Base-by-base conservation (phyloP, 495 filamentous ascomycete genomes). In the Lasiosphaeris hirsuta region DNA sequence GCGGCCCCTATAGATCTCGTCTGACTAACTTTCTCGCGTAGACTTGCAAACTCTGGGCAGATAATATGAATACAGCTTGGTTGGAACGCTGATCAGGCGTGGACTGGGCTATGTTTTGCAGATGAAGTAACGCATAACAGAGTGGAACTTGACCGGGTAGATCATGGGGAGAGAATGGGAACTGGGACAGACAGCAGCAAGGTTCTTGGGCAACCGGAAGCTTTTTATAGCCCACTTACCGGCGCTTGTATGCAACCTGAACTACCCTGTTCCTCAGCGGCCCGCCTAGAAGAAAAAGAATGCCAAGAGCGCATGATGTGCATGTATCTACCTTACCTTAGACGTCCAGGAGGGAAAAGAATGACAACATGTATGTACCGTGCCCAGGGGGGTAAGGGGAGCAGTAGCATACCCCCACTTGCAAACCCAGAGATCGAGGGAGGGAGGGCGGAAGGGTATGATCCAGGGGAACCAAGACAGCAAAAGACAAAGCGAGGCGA, bases 281-380 rank as follows among this genome's bases (percentile, higher is more conserved):
- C 30, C 41, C 33, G 42, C 42, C 33, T 17, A 30, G 53, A 18
- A 36, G 53, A 10, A 38, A 11, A 46, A 55, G 43, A 55, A 37
- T 35, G 56, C 56, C 56, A 51, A 59, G 52, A 50, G 39, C 44
- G 56, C 56, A 62, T 62, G 60, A 62, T 59, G 56, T 51, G 57
- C 60, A 59, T 62, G 60, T 59, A 51, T 42, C 19, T 10, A 40
- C 49, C 40, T 42, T 43, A 51, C 34, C 41, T 9, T 46, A 15
- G 53, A 23, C 37, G n/a, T n/a, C 14, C 33, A 42, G 42, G 11
- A 47, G 14, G 36, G 34, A n/a, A 39, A 49, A 53, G 42, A 41
- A 36, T 50, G 54, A 54, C 34, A 50, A 19, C 51, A 41, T 54
- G 45, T 51, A 19, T 46, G 40, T 53, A 30, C 47, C 33, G 50